Evolutionary conservation across 228 moss, liverwort and hornwort genomes (phyloP).

Genomic region (Sphagnum magellanicum): DNA sequence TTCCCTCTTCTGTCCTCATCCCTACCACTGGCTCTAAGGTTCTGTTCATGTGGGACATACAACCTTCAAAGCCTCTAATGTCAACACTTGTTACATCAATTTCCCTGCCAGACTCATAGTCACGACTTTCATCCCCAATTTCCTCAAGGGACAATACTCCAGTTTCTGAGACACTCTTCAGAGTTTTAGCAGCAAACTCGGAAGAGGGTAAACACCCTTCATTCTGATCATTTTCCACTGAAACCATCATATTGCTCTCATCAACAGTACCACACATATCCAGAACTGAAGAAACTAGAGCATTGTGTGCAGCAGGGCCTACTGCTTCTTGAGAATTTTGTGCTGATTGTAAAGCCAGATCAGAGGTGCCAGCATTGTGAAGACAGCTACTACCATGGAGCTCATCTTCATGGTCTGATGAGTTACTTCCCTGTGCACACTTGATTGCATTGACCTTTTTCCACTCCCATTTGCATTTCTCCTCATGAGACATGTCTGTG

Average conservation of each 20-base stretch:
- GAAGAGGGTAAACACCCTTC: not conserved
- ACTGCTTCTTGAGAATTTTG: not conserved
- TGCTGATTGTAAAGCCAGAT: not conserved
- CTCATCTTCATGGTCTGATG: slow-evolving; percentile 13
- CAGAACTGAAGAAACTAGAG: no score
- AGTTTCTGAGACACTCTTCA: no score
- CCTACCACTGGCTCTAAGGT: slow-evolving; percentile 2
- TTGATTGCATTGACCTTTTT: slow-evolving; percentile 85
- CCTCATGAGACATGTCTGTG: slow-evolving; percentile 22
- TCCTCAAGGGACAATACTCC: no score
- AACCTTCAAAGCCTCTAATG: slow-evolving; percentile 9
- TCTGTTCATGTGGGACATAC: slow-evolving; percentile 4
- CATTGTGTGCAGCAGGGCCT: slow-evolving; percentile 1
- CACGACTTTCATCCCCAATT: no score
- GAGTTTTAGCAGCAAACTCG: no score
- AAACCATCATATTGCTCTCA: not conserved
- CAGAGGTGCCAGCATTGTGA: not conserved
- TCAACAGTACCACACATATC: no score
- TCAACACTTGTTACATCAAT: slow-evolving; percentile 3
- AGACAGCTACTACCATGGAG: not conserved
- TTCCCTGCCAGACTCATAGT: not conserved
- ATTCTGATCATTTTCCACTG: not conserved
- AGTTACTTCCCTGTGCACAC: slow-evolving; percentile 47
- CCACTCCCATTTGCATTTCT: slow-evolving; percentile 62
- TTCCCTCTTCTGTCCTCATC: not conserved